phyloP scores from a whole-genome alignment of 495 filamentous ascomycete genomes.

The Tuber melanosporum region DNA sequence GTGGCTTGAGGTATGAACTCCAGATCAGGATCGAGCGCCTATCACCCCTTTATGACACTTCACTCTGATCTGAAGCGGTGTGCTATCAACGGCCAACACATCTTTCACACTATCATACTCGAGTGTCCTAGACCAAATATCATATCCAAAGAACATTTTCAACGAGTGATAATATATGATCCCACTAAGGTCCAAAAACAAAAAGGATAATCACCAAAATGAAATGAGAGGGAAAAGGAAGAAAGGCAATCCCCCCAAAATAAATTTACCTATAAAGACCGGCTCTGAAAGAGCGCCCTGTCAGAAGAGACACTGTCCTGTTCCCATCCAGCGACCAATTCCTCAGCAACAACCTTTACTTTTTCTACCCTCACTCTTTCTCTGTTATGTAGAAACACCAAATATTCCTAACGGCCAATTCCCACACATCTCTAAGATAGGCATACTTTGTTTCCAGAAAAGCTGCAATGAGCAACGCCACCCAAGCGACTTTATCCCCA shows the following conservation, averaged over 20 bases:
- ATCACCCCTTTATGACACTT: no score
- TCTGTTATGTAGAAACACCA: constrained; percentile 44
- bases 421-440: constrained; percentile 49
- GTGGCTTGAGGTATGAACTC: no score
- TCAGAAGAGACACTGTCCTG: not conserved
- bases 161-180: not conserved
- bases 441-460: constrained; percentile 47
- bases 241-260: not conserved
- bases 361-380: not conserved
- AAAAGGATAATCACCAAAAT: not conserved
- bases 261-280: not conserved
- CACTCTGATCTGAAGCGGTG: no score
- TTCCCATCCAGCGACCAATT: not conserved
- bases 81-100: no score
- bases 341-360: not conserved
- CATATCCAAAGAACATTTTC: not conserved
- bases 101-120: no score
- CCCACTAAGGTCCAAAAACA: not conserved
- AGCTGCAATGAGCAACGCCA: constrained; percentile 50
- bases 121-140: no score
- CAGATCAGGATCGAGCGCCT: no score
- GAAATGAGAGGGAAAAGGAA: not conserved
- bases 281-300: not conserved
- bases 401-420: constrained; percentile 52
- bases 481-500: constrained; percentile 34